Evolutionary conservation across 176 grass and related monocot genomes (phyloP), one percentile per base, ranked within the genome.

Genomic region (Cenchrus americanus): DNA sequence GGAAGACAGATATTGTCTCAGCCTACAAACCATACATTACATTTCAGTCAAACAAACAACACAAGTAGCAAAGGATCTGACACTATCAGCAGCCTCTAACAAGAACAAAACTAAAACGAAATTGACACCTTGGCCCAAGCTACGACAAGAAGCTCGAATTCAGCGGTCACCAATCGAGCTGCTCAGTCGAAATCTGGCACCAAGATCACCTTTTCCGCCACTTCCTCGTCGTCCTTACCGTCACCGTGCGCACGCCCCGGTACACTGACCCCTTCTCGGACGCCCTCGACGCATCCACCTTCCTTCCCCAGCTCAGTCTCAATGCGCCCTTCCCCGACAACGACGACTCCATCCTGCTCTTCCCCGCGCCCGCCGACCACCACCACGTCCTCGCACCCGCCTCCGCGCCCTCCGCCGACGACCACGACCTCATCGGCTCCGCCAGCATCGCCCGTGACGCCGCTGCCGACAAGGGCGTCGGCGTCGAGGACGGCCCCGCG

Each of bases 171-270:
- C 34, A 49, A 14, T 49, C 5, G 78, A 75, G 13, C 49, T 73
- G 17, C 24, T 90, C 79, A 90, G 21, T 27, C 78, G 41, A 86
- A 86, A 73, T 86, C 83, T 1, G 81, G 65, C 57, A 77, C 10
- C 73, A 66, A 71, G 58, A 82, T 82, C 21, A 19, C 55, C 66
- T 82, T 86, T 26, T 86, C 66, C 15, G 66, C 62, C 0, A 23
- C 77, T 5, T 30, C 72, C 41, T 52, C 10, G 10, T 51, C 70
- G 4, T 71, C 11, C 13, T 49, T 47, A 1, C 18, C 68, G 6
- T 34, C 13, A 8, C 11, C 76, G 27, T 30, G 19, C 1, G 1
- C 15, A 3, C 47, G 47, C 14, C 21, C 40, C 11, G 14, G 40
- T 74, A 14, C 60, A 48, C 5, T 23, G 7, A 67, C 21, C n/a